phyloP scores from a whole-genome alignment of 2,329 filamentous ascomycete genomes.

The Colletotrichum filicis region DNA sequence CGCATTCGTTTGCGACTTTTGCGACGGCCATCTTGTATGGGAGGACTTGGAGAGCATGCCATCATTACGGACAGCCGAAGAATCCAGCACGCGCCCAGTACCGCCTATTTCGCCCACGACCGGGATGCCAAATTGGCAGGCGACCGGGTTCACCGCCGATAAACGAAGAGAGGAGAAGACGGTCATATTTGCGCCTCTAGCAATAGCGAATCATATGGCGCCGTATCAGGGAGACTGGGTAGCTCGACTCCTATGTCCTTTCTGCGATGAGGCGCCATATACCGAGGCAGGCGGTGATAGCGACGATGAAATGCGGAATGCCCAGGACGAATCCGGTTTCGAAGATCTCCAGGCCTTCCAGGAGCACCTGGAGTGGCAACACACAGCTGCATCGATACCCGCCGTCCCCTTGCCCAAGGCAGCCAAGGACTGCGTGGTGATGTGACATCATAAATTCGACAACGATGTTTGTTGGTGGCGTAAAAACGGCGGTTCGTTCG shows the following conservation, averaged over 20 bases:
- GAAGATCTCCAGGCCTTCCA: slow-evolving; percentile 60
- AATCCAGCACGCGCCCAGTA: slow-evolving; percentile 8
- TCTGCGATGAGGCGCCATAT: slow-evolving; percentile 63
- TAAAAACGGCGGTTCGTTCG: not conserved
- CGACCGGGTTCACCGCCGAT: slow-evolving; percentile 55
- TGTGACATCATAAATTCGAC: slow-evolving; percentile 48
- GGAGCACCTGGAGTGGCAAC: slow-evolving; percentile 68
- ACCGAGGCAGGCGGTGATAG: slow-evolving; percentile 56
- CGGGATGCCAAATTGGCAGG: slow-evolving; percentile 61
- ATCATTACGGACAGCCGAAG: slow-evolving; percentile 46
- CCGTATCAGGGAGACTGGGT: slow-evolving; percentile 63
- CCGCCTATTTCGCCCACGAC: slow-evolving; percentile 30
- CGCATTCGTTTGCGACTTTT: slow-evolving; percentile 70
- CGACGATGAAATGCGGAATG: slow-evolving; percentile 61
- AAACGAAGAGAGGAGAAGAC: slow-evolving; percentile 52
- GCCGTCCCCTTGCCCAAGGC: slow-evolving; percentile 44
- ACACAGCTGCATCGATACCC: slow-evolving; percentile 53
- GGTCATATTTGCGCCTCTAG: slow-evolving; percentile 66
- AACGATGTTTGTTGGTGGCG: slow-evolving; percentile 14
- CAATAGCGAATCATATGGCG: slow-evolving; percentile 67
- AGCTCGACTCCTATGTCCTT: slow-evolving; percentile 63
- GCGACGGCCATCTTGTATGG: slow-evolving; percentile 70
- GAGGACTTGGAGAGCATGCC: slow-evolving; percentile 65
- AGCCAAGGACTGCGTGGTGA: slow-evolving; percentile 55
- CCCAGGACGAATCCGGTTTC: slow-evolving; percentile 60